Base-by-base conservation (phyloP, 306 rosid species). In the Gleditsia sinensis region DNA sequence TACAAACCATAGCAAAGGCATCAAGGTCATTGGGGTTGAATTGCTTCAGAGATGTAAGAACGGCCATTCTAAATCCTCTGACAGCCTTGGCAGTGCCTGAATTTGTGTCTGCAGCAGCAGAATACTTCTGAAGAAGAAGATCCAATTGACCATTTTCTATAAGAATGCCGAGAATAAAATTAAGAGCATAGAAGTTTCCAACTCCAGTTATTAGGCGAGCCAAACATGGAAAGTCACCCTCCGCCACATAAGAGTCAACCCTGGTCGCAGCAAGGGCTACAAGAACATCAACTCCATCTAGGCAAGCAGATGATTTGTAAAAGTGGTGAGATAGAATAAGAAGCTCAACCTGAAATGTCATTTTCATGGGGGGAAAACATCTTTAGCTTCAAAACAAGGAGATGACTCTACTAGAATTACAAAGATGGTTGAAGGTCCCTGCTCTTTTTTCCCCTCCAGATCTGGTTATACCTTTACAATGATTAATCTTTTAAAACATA, bases 201-300 rank as follows among this genome's bases (percentile, higher is more conserved):
- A 94, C 98, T 81, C 98, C 97, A 60, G 97, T 94, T 80, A 91
- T 94, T 66, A 94, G 88, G 73, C 97, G 97, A 81, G 98, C 98
- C 86, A 94, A 82, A 81, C 98, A 94, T 27, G 97, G 42, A 82
- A 94, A 94, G 80, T 94, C 98, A 71, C 97, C 98, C 96, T 94
- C 98, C 14, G 83, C 77, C 17, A 94, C 98, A 68, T 94, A 94
- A 58, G 92, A 94, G 30, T 94, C 98, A 32, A 94, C 96, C 88
- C 97, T 91, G 12, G 97, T 94, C 16, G 98, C 94, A 60, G 98
- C 98, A 79, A 94, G 98, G 81, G 98, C 90, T 60, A 91, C 98
- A 63, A 94, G 98, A 74, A 94, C 98, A 90, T 94, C 98, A 75
- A 91, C 98, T 79, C 98, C 98, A 78, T 94, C 98, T 50, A 94